Evolutionary conservation across 345 rosid species (phyloP), one percentile per base, ranked within the genome.

Genomic region (Streptanthus diversifolius): DNA sequence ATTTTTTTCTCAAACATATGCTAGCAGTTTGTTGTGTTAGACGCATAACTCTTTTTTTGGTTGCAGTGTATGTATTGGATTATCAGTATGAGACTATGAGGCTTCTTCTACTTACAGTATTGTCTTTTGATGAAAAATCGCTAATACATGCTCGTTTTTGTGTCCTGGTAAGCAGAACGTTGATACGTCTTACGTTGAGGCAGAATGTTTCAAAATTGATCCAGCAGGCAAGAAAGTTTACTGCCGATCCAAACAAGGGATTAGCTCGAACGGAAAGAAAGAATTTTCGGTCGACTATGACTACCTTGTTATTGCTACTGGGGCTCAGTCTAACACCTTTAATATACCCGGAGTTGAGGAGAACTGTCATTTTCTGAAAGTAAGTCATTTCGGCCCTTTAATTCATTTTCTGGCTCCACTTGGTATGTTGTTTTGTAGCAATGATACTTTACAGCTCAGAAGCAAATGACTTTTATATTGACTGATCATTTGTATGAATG

Each of bases 321-420:
- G 99, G 63, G 98, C 92, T 70, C 91, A 91, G 63, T 77, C 96
- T 32, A 95, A 95, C 82, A 95, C 98, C 49, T 95, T 95, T 76
- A 91, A 90, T 69, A 95, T 93, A 18, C 99, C 99, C 8, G 99
- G 98, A 66, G 98, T 95, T 6, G 88, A 78, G 73, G 96, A 90
- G 80, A 82, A 91, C 76, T 95, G 98, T 78, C 83, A 90, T 76
- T 95, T 91, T 82, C 82, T 95, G 73, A 95, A 95, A 91, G 99
- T 95, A 79, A 79, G 30, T 56, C 11, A 32, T 33, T n/a, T 32
- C 30, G 45, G 29, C 11, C 58, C 55, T 30, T 54, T 52, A 51
- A n/a, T 44, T 54, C 44, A 0, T 18, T 53, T 52, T 35, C 36
- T 13, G 17, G 51, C 22, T 10, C 61, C 37, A 18, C 6, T 27